Conservation (phyloP, 1,284 basidiomycete species). For the Ustilago hordei region DNA sequence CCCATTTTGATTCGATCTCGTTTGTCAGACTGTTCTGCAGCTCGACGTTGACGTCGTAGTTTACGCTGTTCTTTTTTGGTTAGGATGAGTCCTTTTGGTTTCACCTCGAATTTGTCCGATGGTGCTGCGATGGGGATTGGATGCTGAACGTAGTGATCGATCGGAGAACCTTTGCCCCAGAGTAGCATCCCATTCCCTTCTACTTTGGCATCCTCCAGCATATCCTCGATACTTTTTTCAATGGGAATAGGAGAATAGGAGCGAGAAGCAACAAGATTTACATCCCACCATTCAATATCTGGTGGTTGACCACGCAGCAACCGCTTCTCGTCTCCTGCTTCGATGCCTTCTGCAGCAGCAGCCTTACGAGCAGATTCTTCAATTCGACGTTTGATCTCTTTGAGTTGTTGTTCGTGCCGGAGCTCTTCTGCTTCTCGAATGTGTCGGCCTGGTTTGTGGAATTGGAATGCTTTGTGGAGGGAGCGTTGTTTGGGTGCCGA, state of each 20-base stretch:
- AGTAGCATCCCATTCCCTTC: conserved; percentile 23
- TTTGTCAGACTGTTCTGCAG: conserved; percentile 92
- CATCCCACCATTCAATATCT: conserved; percentile 97
- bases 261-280: conserved; percentile 81
- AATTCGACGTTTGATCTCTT: conserved; percentile 90
- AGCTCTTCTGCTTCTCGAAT: conserved; percentile 62
- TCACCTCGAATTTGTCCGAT: conserved; percentile 81
- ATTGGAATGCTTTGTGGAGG: conserved; percentile 62
- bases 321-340: conserved; percentile 83
- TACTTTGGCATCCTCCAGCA: conserved; percentile 71
- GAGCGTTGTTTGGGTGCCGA: conserved; percentile 46
- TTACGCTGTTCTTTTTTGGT: conserved; percentile 88
- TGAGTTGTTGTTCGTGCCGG: conserved; percentile 76
- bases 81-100: conserved; percentile 71
- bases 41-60: conserved; percentile 87
- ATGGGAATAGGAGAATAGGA: conserved; percentile 77
- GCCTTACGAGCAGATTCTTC: conserved; percentile 91
- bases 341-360: conserved; percentile 90
- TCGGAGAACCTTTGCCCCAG: conserved; percentile 76
- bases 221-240: conserved; percentile 73
- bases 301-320: conserved; percentile 85
- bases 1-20: conserved; percentile 96
- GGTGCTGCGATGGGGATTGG: conserved; percentile 95
- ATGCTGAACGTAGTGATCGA: conserved; percentile 93
- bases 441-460: conserved; percentile 65